Percentiles rank a stretch among this genome's conserved stretches.
phyloP scores from a whole-genome alignment of 208 protist genomes.

The Acanthamoeba culbertsoni region DNA sequence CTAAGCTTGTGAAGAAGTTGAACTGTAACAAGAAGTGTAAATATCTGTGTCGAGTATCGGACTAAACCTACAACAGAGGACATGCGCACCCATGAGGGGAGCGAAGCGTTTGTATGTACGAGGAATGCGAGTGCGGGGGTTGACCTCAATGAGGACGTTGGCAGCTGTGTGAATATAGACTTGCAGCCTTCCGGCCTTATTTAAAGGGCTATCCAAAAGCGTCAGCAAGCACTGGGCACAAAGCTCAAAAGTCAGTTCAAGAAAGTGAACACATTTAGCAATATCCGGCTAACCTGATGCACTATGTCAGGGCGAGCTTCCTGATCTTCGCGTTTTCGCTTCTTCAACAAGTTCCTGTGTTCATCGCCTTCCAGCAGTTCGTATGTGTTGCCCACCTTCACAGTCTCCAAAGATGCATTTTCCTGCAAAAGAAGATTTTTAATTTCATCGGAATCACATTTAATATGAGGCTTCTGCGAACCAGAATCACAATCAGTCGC shows the following conservation, averaged over 20 bases:
- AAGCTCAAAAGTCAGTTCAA: not conserved
- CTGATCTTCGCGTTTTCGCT: constrained; percentile 91
- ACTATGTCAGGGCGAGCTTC: constrained; percentile 97
- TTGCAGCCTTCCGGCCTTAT: constrained; percentile 96
- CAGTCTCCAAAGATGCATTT: constrained; percentile 34
- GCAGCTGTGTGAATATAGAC: constrained; percentile 96
- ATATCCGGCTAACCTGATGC: constrained; percentile 89
- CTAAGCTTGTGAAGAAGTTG: constrained; percentile 97
- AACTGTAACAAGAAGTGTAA: constrained; percentile 77
- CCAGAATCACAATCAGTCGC: constrained; percentile 53
- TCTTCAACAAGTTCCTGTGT: constrained; percentile 93
- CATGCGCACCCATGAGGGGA: constrained; percentile 93
- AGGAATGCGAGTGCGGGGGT: constrained; percentile 97
- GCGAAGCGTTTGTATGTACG: constrained; percentile 97
- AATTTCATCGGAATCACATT: not conserved
- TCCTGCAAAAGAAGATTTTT: not conserved
- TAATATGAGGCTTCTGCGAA: not conserved
- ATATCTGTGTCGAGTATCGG: not conserved
- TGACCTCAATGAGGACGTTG: constrained; percentile 91
- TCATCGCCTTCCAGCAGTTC: constrained; percentile 96
- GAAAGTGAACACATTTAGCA: too few species aligned
- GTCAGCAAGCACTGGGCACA: constrained; percentile 92
- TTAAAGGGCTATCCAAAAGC: constrained; percentile 97
- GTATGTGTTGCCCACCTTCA: constrained; percentile 91
- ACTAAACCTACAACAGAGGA: not conserved